Evolutionary conservation across 1,284 basidiomycete species (phyloP).

Genomic region (Agroathelia rolfsii): DNA sequence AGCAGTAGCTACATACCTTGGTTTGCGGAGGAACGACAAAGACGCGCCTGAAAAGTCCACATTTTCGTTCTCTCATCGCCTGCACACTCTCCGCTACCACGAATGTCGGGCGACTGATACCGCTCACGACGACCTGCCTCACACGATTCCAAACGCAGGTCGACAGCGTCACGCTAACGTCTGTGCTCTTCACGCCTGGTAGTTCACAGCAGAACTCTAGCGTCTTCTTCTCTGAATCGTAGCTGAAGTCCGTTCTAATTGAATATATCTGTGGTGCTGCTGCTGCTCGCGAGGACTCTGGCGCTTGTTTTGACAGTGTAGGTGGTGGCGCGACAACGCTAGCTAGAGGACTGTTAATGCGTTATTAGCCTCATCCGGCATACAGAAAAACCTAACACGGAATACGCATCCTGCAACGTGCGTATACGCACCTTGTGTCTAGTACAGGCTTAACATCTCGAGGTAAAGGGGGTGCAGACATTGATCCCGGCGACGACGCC

Average conservation of each 20-base stretch:
- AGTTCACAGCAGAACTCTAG: slow-evolving; percentile 52
- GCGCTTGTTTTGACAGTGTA: slow-evolving; percentile 1
- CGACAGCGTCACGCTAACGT: slow-evolving; percentile 42
- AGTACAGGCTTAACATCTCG: no score
- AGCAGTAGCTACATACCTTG: slow-evolving; percentile 34
- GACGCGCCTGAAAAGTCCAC: slow-evolving; percentile 39
- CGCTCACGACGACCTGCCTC: slow-evolving; percentile 44
- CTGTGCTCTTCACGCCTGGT: slow-evolving; percentile 46
- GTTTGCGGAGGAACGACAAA: slow-evolving; percentile 48
- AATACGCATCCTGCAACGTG: no score
- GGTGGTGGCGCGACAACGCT: slow-evolving; percentile 2
- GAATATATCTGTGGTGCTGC: slow-evolving; percentile 13
- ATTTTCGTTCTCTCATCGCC: slow-evolving; percentile 49
- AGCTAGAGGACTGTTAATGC: no score
- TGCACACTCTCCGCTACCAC: no score
- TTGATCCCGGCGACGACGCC: no score
- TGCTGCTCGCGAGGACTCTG: slow-evolving; percentile 1
- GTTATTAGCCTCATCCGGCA: no score
- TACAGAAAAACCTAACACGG: no score
- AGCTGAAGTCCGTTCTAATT: slow-evolving; percentile 48
- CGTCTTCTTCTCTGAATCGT: slow-evolving; percentile 31
- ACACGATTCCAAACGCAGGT: slow-evolving; percentile 45
- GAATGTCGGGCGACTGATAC: slow-evolving; percentile 27
- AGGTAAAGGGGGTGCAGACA: no score
- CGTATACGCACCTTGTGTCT: no score